Base-by-base conservation (phyloP, 2,329 filamentous ascomycete species). In the Fusarium euwallaceae region DNA sequence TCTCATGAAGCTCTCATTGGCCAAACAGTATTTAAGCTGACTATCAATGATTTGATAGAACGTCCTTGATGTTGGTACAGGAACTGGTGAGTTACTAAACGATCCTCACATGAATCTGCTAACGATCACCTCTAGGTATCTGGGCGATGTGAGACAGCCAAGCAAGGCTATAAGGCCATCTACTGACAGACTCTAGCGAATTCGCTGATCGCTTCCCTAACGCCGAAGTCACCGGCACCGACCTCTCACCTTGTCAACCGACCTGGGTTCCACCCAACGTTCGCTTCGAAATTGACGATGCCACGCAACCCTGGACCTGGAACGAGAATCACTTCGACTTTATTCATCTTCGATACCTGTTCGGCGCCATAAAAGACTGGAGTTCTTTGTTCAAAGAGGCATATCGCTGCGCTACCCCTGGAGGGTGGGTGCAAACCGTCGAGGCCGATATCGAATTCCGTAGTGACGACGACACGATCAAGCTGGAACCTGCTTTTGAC, bases 311-410 rank as follows among this genome's bases (percentile, higher is more conserved):
- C 10, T 64, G 61, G 48, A 32, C 61, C 6, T 64, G 61, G 61
- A 17, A 34, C 9, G 45, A 56, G 2, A 56, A 64, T 6, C 24
- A 32, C 17, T 64, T 56, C 4, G 61, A 64, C 17, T 64, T 64
- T n/a, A 56, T 56, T n/a, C 61, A 64, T 36, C 34, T 64, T 20
- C 22, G 61, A 29, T 64, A 64, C 22, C 45, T 64, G 11, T 64
- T 64, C n/a, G 45, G 45, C 27, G 61, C 48, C 6, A 55, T 56
- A 29, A 55, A 64, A 32, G 34, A 64, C 36, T 64, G 61, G 61
- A 29, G 17, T 3, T n/a, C 48, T 17, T 16, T 56, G 22, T 64
- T 64, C 37, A 36, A 56, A n/a, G 61, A 64, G 45, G 45, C 61
- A n/a, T 64, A 64, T 22, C 61, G 61, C 24, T 64, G 61, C 32